These are phyloP conservation scores for Trichothecium sympodiale DNA, from an alignment of 2,329 filamentous ascomycete genomes.

Conservation along the genomic window DNA sequence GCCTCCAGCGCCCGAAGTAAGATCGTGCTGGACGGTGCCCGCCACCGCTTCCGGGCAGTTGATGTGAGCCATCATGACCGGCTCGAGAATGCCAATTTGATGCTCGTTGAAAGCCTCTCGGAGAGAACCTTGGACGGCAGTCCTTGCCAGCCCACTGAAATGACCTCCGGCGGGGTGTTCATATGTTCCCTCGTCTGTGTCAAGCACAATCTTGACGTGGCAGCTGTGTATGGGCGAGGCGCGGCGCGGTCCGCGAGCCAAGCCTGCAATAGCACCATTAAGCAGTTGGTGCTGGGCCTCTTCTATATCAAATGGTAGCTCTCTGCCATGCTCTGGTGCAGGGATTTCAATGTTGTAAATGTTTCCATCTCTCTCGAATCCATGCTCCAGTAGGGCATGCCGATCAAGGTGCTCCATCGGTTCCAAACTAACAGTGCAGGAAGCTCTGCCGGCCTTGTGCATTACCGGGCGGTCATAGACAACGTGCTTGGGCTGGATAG, in stretches of 20 bases:
- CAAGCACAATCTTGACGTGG: conserved; percentile 57
- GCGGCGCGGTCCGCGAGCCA: conserved; percentile 74
- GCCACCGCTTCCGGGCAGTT: conserved; percentile 73
- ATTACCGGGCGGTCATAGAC: conserved; percentile 71
- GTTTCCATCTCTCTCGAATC: conserved; percentile 59
- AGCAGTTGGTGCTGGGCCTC: conserved; percentile 49
- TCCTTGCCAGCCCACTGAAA: conserved; percentile 50
- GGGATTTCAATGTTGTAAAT: conserved; percentile 43
- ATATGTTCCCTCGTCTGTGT: conserved; percentile 43
- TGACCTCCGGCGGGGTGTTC: conserved; percentile 55
- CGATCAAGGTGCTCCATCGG: conserved; percentile 39
- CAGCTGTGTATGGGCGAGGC: conserved; percentile 72
- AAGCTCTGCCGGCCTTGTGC: conserved; percentile 67
- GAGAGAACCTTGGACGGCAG: conserved; percentile 59
- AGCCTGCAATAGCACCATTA: conserved; percentile 72
- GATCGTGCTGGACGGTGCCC: conserved; percentile 72
- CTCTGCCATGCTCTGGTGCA: conserved; percentile 11
- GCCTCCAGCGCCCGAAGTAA: conserved; percentile 60
- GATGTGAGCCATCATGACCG: conserved; percentile 85
- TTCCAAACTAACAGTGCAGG: conserved; percentile 58
- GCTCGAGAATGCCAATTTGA: conserved; percentile 68
- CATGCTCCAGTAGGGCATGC: conserved; percentile 26
- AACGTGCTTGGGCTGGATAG: conserved; percentile 45
- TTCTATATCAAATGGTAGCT: conserved; percentile 36
- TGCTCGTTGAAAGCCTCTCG: conserved; percentile 43